Evolutionary conservation across 2,329 filamentous ascomycete species (phyloP).

Genomic region (Penicillium sclerotigenum): DNA sequence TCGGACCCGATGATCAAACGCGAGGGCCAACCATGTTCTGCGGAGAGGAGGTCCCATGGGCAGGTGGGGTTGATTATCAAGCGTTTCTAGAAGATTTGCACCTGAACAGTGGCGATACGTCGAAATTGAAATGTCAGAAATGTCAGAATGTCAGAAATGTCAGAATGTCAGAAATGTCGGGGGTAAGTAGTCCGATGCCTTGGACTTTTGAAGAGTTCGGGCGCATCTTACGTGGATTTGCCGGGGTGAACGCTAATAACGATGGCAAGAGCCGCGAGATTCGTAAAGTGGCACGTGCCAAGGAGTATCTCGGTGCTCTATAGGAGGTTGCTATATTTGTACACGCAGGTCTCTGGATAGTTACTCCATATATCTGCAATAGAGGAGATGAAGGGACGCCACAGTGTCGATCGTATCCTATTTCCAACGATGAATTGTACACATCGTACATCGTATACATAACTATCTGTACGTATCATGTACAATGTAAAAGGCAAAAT

Average conservation of each 20-base stretch:
- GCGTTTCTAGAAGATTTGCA: constrained; percentile 5
- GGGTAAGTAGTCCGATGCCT: background rate
- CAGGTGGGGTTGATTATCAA: background rate
- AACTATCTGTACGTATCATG: background rate
- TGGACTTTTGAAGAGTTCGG: background rate
- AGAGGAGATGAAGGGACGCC: background rate
- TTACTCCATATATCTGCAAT: background rate
- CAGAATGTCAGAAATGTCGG: background rate
- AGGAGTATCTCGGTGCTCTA: background rate
- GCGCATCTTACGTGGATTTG: background rate
- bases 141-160: background rate
- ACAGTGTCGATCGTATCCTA: background rate
- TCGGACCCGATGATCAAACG: background rate
- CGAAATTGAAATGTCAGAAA: background rate
- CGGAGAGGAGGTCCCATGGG: background rate
- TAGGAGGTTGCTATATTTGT: constrained; percentile 4
- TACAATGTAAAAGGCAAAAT: background rate
- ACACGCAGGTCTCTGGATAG: background rate
- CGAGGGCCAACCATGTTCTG: background rate
- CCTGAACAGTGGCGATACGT: background rate
- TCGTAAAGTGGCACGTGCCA: background rate
- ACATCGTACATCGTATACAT: background rate
- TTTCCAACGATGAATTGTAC: background rate
- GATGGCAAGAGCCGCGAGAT: background rate
- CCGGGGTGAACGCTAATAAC: background rate